A percentile compares a stretch with the other conserved stretches of the same genome.
Conservation (phyloP, 2,329 filamentous ascomycete genomes). For the Alternaria conjuncta region DNA sequence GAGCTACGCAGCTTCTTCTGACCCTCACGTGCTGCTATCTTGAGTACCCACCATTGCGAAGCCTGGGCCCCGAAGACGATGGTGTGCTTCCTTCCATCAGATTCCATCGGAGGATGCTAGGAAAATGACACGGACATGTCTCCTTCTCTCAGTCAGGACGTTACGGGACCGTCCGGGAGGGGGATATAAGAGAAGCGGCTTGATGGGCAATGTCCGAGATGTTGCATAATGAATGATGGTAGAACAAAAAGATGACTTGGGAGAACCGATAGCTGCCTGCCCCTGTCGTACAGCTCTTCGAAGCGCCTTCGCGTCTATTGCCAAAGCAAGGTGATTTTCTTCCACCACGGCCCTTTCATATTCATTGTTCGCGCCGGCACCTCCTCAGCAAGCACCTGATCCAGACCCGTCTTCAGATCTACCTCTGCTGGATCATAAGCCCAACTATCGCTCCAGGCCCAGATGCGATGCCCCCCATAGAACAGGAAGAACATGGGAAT, state of each 20-base stretch:
- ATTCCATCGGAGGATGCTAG: neutral
- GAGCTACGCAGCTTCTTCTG: neutral
- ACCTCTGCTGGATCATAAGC: conserved; percentile 56
- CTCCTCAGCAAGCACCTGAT: conserved; percentile 42
- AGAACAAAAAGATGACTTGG: neutral
- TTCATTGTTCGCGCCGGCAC: conserved; percentile 29
- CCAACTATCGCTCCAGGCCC: conserved; percentile 59
- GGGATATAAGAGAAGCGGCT: neutral
- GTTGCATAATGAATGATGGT: neutral
- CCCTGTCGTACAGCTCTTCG: neutral
- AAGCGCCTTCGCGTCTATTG: conserved; percentile 15
- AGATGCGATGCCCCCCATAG: conserved; percentile 61
- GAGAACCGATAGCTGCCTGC: neutral
- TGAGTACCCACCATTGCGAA: neutral
- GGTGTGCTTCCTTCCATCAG: neutral
- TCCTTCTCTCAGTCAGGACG: neutral
- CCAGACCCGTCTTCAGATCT: conserved; percentile 58
- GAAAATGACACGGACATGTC: neutral
- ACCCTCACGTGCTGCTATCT: neutral
- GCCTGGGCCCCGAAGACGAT: neutral
- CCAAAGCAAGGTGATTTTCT: conserved; percentile 34
- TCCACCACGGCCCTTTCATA: conserved; percentile 28
- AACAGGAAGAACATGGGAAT: conserved; percentile 66
- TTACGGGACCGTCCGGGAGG: neutral
- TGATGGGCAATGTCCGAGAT: neutral